Base-by-base conservation (phyloP, 371 early-diverging fungal genomes). In the Rhizopus microsporus region DNA sequence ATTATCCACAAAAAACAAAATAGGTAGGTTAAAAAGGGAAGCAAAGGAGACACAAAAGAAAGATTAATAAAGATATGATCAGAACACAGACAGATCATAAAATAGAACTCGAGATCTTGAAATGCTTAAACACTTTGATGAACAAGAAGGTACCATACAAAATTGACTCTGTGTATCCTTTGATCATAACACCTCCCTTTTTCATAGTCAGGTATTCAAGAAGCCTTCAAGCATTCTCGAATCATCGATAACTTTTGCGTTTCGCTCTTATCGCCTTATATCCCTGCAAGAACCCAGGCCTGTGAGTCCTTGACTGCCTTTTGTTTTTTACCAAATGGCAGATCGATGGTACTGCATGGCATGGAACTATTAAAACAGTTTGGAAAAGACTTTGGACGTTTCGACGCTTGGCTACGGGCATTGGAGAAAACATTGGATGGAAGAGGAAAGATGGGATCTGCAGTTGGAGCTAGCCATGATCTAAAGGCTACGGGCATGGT, bases 241-340 rank as follows among this genome's bases (percentile, higher is more conserved):
- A 88, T 87, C 51, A 87, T 92, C 34, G 79, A 84, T 45, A 81
- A 81, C 15, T 74, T 93, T 39, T 86, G 85, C 34, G 80, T 87
- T 32, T 90, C 93, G 6, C 75, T 93, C 38, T 83, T 90, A 42
- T 88, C 92, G n/a, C 88, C 89, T 3, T 88, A 85, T 61, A 78
- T 90, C n/a, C 80, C 81, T 48, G 86, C 93, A 8, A 77, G 93
- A 15, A 87, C 84, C 33, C 65, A 90, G 51, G 89, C 89, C 1
- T 89, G 89, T 13, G 93, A 92, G 63, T 81, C 91, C 7, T 67
- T 93, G 33, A 92, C 93, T 3, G 89, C 88, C 43, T 68, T 92
- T 31, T 93, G 91, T 60, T 91, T 90, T 62, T 83, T 87, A 44
- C 91, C 91, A 16, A 75, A 66, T 38, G 71, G 72, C 32, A 67